These are phyloP conservation scores for Boletus sp. DNA, from an alignment of 768 basidiomycete species.

Conservation along the genomic window DNA sequence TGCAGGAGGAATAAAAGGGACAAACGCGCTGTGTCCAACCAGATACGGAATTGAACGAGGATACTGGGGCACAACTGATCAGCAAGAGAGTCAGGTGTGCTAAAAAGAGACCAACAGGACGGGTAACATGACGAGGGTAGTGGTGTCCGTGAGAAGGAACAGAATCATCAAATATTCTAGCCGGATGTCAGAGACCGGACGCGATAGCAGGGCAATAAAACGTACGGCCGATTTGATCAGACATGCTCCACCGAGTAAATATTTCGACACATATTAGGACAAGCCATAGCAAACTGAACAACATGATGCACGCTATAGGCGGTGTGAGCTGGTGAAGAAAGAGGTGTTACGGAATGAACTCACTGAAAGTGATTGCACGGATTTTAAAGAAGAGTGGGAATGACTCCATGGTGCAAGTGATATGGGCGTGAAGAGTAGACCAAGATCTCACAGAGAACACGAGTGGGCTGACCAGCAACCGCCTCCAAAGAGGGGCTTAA, in stretches of 20 bases:
- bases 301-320: slow-evolving; percentile 38
- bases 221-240: slow-evolving; percentile 47
- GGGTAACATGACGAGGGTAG: slow-evolving; percentile 41
- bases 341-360: background rate
- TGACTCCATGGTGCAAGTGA: slow-evolving; percentile 23
- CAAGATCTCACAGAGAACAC: slow-evolving; percentile 22
- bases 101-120: slow-evolving; percentile 36
- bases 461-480: slow-evolving; percentile 17
- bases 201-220: background rate
- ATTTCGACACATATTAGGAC: slow-evolving; percentile 44
- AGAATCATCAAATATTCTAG: slow-evolving; percentile 39
- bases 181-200: background rate
- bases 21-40: slow-evolving; percentile 53
- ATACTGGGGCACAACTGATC: slow-evolving; percentile 32
- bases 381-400: slow-evolving; percentile 31
- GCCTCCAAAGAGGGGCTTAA: slow-evolving; percentile 13
- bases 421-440: background rate
- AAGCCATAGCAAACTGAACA: slow-evolving; percentile 48
- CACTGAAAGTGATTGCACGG: slow-evolving; percentile 29
- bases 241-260: slow-evolving; percentile 44
- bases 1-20: slow-evolving; percentile 44
- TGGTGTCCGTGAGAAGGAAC: slow-evolving; percentile 40
- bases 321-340: background rate
- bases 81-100: background rate
- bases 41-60: slow-evolving; percentile 44